Conservation (phyloP, 2,329 filamentous ascomycete species). For the Colletotrichum magnum region DNA sequence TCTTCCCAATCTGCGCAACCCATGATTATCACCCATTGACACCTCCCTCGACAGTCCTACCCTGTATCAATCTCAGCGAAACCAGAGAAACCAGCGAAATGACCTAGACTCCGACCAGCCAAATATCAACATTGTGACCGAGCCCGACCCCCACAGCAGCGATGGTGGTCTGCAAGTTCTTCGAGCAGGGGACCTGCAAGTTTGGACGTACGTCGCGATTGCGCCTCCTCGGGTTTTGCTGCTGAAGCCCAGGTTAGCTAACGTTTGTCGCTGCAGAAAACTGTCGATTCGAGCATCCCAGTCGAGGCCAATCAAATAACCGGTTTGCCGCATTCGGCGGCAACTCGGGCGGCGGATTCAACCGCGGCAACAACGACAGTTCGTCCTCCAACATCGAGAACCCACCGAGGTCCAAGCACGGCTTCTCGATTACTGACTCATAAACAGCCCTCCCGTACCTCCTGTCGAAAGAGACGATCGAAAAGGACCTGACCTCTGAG, state of each 20-base stretch:
- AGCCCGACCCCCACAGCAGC: slow-evolving; percentile 27
- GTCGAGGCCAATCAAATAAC: slow-evolving; percentile 42
- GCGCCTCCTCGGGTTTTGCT: not conserved
- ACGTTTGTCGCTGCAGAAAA: slow-evolving; percentile 54
- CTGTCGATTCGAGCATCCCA: slow-evolving; percentile 70
- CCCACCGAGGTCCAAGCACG: not conserved
- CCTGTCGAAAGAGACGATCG: slow-evolving; percentile 72
- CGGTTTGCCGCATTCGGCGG: slow-evolving; percentile 41
- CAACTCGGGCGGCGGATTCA: slow-evolving; percentile 39
- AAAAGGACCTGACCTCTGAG: slow-evolving; percentile 77
- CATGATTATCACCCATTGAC: not conserved
- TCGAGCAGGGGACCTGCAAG: slow-evolving; percentile 65
- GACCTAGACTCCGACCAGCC: slow-evolving; percentile 5
- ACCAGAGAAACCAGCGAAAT: slow-evolving; percentile 19
- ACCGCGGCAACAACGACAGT: slow-evolving; percentile 37
- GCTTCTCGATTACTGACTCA: slow-evolving; percentile 1
- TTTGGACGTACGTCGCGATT: slow-evolving; percentile 61
- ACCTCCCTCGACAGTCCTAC: too few relatives aligned
- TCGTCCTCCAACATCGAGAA: slow-evolving; percentile 4
- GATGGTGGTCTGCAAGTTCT: slow-evolving; percentile 64
- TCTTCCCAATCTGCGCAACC: slow-evolving; percentile 13
- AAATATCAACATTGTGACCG: not conserved
- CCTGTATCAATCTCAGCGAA: not conserved
- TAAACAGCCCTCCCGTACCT: slow-evolving; percentile 56
- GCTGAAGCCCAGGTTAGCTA: slow-evolving; percentile 11